A percentile compares a stretch with the other conserved stretches of the same genome.
Conservation (phyloP, 805 yeast genomes). For the Priceomyces medius region DNA sequence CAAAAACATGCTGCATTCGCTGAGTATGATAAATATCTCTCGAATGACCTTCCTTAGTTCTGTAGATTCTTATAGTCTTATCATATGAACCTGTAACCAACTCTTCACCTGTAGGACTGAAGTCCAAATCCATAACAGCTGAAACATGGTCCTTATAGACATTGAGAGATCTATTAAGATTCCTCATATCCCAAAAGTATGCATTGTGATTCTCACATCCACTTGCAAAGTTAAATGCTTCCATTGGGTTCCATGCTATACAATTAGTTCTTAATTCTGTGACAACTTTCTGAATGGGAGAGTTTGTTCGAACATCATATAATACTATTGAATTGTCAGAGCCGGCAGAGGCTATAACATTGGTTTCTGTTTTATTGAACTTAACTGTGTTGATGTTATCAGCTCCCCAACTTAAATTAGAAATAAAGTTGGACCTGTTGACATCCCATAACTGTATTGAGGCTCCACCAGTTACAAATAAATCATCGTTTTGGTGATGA, state of each 20-base stretch:
- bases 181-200: conserved; percentile 95
- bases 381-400: conserved; percentile 81
- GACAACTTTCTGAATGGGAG: conserved; percentile 89
- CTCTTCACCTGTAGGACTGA: conserved; percentile 96
- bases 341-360: conserved; percentile 77
- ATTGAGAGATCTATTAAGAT: conserved; percentile 74
- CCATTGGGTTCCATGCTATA: conserved; percentile 96
- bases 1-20: conserved; percentile 94
- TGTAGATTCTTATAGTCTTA: conserved; percentile 81
- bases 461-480: conserved; percentile 92
- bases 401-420: conserved; percentile 92
- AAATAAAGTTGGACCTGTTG: conserved; percentile 70
- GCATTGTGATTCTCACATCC: conserved; percentile 94
- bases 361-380: conserved; percentile 88
- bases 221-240: conserved; percentile 88
- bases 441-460: conserved; percentile 90
- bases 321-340: conserved; percentile 87
- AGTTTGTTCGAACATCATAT: conserved; percentile 85
- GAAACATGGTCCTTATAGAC: conserved; percentile 94
- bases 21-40: conserved; percentile 95
- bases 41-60: conserved; percentile 80
- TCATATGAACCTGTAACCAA: conserved; percentile 94
- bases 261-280: conserved; percentile 81
- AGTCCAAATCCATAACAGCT: conserved; percentile 92
- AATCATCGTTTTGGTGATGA: conserved; percentile 70